phyloP scores from a whole-genome alignment of 208 protist species.

The Trypanosoma lewisi region DNA sequence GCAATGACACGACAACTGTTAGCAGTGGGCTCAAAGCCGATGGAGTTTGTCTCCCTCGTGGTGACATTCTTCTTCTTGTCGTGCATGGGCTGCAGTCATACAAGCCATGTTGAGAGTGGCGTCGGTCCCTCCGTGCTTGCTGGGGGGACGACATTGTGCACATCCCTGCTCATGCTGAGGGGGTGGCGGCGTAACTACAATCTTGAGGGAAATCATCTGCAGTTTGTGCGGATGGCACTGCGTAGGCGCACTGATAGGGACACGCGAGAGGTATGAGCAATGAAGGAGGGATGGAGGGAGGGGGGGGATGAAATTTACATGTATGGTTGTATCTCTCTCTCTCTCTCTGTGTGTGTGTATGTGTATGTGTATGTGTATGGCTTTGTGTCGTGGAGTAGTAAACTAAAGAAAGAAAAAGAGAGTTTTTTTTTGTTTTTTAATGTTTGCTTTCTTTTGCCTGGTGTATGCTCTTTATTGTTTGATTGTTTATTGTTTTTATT shows the following conservation, averaged over 20 bases:
- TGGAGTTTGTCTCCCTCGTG: conserved; percentile 29
- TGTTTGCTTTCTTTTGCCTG: no score
- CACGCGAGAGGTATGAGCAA: conserved; percentile 8
- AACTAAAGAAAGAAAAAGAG: no score
- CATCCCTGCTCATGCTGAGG: conserved; percentile 23
- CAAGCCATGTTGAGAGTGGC: conserved; percentile 13
- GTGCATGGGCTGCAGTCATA: background rate
- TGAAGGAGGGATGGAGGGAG: background rate
- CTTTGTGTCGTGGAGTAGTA: no score
- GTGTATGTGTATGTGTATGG: no score
- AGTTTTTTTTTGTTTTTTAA: no score
- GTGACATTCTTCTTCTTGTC: conserved; percentile 15
- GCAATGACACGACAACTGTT: conserved; percentile 20
- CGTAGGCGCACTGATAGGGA: conserved; percentile 44
- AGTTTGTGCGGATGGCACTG: conserved; percentile 64
- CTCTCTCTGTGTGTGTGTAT: no score
- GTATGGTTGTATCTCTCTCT: background rate
- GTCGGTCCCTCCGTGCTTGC: conserved; percentile 19
- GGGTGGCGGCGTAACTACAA: conserved; percentile 61
- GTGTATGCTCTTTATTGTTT: no score
- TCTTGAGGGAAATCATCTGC: conserved; percentile 59
- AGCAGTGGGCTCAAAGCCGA: conserved; percentile 15
- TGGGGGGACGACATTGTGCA: conserved; percentile 24
- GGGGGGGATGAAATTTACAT: background rate
- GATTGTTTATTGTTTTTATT: no score